Base-by-base conservation (phyloP, 805 yeast genomes). In the Phaffomyces opuntiae region DNA sequence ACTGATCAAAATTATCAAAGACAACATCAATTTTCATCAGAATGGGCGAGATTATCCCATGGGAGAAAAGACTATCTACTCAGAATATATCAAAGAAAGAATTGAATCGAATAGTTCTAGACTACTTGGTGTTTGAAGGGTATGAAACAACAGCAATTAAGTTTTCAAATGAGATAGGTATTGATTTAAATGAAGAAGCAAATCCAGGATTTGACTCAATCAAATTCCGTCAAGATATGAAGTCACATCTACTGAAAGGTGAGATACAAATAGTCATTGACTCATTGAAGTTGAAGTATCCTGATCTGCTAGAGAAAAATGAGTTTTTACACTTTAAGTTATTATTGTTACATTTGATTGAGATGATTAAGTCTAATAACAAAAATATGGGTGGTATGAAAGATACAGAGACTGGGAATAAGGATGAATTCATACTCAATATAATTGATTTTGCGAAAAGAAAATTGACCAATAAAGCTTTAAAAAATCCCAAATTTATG, bases 61-160 rank as follows among this genome's bases (percentile, higher is more conserved):
- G 43, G 43, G 26, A 16, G 5, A 36, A 42, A 16, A 26, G 35
- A 12, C 9, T 36, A 7, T 39, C 36, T 12, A 12, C 40, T 6
- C 44, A 42, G 25, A 27, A 14, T 12, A 16, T 42, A 14, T 13
- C 14, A 21, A 42, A 42, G 24, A 19, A 35, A 14, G 40, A 42
- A 8, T n/a, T 42, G n/a, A 45, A 45, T n/a, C 16, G 39, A 16
- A 21, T 87, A 47, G 72, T 88, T 12, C 70, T 87, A 60, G 81
- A 85, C 65, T 87, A 84, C 62, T 74, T 88, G 49, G 77, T 88
- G 13, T 77, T 79, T 43, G 90, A 87, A 64, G 95, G 93, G 0
- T 83, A 84, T 59, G 81, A 80, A 48, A 73, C 79, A 13, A 81
- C 95, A 0, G 84, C 87, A 2, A 47, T 66, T 33, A 64, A 65